Percentiles rank a stretch among this genome's conserved stretches.
phyloP scores from a whole-genome alignment of 23 red algal genomes.

The Gracilariopsis chorda region DNA sequence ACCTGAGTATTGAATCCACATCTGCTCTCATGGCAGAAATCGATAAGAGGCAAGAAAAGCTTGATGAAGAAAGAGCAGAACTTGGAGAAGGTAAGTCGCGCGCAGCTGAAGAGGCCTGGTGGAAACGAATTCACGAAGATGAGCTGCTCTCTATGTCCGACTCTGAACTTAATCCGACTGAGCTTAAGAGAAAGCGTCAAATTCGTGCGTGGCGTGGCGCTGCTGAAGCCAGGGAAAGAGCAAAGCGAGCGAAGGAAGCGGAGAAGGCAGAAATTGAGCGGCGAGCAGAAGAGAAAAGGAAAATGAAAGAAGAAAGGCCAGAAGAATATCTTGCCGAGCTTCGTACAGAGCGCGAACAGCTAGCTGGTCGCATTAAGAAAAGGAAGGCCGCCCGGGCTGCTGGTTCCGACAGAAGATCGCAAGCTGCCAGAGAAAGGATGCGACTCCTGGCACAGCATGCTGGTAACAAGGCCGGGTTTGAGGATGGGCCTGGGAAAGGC shows the following conservation, averaged over 20 bases:
- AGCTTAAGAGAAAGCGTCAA: slow-evolving; percentile 69
- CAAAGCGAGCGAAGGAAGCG: slow-evolving; percentile 51
- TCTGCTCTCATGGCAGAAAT: slow-evolving; percentile 36
- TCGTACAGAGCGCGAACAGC: slow-evolving; percentile 46
- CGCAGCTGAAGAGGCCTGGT: slow-evolving; percentile 37
- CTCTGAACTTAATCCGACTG: slow-evolving; percentile 48
- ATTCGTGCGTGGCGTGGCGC: slow-evolving; percentile 62
- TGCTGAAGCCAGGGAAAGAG: slow-evolving; percentile 51
- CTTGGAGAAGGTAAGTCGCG: slow-evolving; percentile 45
- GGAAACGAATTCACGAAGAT: slow-evolving; percentile 54
- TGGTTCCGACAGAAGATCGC: slow-evolving; percentile 67
- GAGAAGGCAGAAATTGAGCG: slow-evolving; percentile 31
- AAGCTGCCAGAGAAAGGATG: slow-evolving; percentile 72
- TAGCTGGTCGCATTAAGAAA: slow-evolving; percentile 63
- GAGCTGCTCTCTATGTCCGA: slow-evolving; percentile 76
- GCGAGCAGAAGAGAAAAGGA: slow-evolving; percentile 22
- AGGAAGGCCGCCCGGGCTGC: slow-evolving; percentile 48
- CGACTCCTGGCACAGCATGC: slow-evolving; percentile 68
- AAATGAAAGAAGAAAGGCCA: slow-evolving; percentile 48
- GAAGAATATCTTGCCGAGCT: slow-evolving; percentile 47
- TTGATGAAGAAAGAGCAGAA: slow-evolving; percentile 27
- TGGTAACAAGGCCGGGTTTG: slow-evolving; percentile 29
- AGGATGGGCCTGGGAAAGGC: slow-evolving; percentile 27
- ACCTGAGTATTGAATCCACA: background rate
- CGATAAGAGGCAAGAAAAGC: slow-evolving; percentile 30